Percentiles rank a stretch among this genome's conserved stretches.
phyloP scores from a whole-genome alignment of 495 filamentous ascomycete species.

The Aspergillus diversus region DNA sequence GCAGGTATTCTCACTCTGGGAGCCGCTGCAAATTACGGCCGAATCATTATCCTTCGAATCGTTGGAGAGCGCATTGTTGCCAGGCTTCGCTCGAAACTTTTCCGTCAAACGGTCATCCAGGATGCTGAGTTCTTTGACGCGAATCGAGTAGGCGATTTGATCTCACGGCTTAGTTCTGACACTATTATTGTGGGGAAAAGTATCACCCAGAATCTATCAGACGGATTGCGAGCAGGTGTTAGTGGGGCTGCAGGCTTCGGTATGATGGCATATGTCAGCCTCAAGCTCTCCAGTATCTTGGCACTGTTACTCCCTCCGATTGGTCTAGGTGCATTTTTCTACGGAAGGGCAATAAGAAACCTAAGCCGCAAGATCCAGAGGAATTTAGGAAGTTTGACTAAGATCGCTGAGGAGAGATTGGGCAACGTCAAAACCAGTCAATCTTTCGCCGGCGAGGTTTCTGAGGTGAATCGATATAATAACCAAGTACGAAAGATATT shows the following conservation, averaged over 20 bases:
- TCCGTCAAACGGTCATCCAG: conserved; percentile 86
- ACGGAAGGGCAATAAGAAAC: conserved; percentile 83
- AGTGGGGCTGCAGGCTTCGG: conserved; percentile 86
- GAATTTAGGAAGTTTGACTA: conserved; percentile 87
- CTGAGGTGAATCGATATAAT: conserved; percentile 90
- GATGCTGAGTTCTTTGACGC: conserved; percentile 99
- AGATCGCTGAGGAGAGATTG: conserved; percentile 93
- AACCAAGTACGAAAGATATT: conserved; percentile 91
- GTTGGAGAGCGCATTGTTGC: conserved; percentile 94
- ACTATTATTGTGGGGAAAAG: conserved; percentile 97
- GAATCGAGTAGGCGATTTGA: conserved; percentile 93
- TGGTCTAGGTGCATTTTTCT: conserved; percentile 88
- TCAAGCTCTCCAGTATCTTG: conserved; percentile 87
- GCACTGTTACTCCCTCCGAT: conserved; percentile 88
- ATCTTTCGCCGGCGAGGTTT: conserved; percentile 88
- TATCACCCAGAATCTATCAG: conserved; percentile 96
- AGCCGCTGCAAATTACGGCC: conserved; percentile 87
- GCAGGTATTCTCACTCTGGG: conserved; percentile 71
- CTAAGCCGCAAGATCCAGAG: conserved; percentile 89
- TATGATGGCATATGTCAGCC: conserved; percentile 89
- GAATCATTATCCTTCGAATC: conserved; percentile 91
- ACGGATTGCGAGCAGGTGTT: conserved; percentile 85
- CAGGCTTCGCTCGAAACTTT: conserved; percentile 84
- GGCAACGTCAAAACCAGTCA: conserved; percentile 96
- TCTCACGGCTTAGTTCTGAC: conserved; percentile 92